These are phyloP conservation scores for Cucurbita pepo DNA, from an alignment of 306 rosid species.

Conservation along the genomic window DNA sequence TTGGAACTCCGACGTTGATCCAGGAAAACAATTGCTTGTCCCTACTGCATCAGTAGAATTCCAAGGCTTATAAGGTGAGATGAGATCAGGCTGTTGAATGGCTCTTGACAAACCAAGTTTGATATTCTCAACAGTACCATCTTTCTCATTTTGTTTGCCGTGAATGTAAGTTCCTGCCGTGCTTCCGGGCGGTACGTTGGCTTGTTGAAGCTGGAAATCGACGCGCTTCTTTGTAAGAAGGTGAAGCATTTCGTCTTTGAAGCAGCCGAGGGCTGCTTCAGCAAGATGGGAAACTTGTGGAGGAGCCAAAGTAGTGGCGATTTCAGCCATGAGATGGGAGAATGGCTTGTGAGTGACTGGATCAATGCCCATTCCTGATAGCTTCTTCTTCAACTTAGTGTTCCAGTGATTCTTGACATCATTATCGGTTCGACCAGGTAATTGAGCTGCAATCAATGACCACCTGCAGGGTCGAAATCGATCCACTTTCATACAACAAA, in stretches of 20 bases:
- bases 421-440: conserved; percentile 73
- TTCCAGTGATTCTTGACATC: conserved; percentile 79
- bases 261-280: conserved; percentile 82
- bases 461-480: conserved; percentile 24
- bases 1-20: conserved; percentile 35
- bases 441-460: conserved; percentile 68
- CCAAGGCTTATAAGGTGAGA: conserved; percentile 47
- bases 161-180: conserved; percentile 23
- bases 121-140: conserved; percentile 46
- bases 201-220: conserved; percentile 52
- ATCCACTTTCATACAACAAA: not conserved
- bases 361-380: conserved; percentile 65
- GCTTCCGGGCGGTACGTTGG: conserved; percentile 19
- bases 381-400: conserved; percentile 64
- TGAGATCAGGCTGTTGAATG: conserved; percentile 48
- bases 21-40: conserved; percentile 46
- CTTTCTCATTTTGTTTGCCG: conserved; percentile 35
- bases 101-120: conserved; percentile 60
- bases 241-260: conserved; percentile 75
- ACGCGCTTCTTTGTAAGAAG: conserved; percentile 55
- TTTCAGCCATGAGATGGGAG: conserved; percentile 81
- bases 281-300: conserved; percentile 73
- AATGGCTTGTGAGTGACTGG: conserved; percentile 76
- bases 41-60: conserved; percentile 34
- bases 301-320: conserved; percentile 67